Evolutionary conservation across 2,329 filamentous ascomycete species (phyloP).

Genomic region (Exophiala dermatitidis): DNA sequence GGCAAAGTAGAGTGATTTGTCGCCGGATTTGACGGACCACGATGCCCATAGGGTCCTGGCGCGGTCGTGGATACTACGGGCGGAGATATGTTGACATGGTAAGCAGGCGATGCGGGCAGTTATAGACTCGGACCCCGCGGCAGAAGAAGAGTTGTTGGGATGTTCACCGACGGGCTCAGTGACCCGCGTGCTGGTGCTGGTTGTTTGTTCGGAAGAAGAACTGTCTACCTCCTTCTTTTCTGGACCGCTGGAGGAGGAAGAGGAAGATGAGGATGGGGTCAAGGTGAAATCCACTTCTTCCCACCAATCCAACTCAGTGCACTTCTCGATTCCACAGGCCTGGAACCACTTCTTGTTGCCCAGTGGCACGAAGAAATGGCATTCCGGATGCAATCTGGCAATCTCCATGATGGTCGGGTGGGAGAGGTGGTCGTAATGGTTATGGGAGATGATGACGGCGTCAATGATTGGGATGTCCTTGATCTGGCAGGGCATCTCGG

Average conservation of each 20-base stretch:
- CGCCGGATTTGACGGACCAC: constrained; percentile 67
- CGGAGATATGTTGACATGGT: constrained; percentile 76
- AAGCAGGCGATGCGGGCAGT: constrained; percentile 67
- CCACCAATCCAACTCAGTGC: constrained; percentile 96
- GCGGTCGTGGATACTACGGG: constrained; percentile 61
- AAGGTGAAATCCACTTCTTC: constrained; percentile 69
- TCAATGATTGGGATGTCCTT: constrained; percentile 61
- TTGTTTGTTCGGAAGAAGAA: neutral
- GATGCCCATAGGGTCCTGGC: constrained; percentile 77
- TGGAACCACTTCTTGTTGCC: constrained; percentile 79
- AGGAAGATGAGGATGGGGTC: constrained; percentile 28
- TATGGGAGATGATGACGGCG: constrained; percentile 69
- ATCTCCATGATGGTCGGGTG: constrained; percentile 67
- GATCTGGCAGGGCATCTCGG: constrained; percentile 66
- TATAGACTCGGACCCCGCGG: constrained; percentile 44
- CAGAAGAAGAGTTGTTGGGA: constrained; percentile 21
- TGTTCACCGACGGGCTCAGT: constrained; percentile 27
- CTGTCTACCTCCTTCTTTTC: constrained; percentile 24
- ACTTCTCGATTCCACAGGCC: constrained; percentile 60
- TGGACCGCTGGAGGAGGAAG: constrained; percentile 24
- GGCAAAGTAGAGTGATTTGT: constrained; percentile 24
- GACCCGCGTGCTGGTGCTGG: constrained; percentile 13
- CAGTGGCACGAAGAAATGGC: constrained; percentile 80
- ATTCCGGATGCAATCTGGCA: constrained; percentile 62
- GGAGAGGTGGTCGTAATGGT: constrained; percentile 88